phyloP scores from a whole-genome alignment of 2,329 filamentous ascomycete genomes.

The Fusarium floridanum region DNA sequence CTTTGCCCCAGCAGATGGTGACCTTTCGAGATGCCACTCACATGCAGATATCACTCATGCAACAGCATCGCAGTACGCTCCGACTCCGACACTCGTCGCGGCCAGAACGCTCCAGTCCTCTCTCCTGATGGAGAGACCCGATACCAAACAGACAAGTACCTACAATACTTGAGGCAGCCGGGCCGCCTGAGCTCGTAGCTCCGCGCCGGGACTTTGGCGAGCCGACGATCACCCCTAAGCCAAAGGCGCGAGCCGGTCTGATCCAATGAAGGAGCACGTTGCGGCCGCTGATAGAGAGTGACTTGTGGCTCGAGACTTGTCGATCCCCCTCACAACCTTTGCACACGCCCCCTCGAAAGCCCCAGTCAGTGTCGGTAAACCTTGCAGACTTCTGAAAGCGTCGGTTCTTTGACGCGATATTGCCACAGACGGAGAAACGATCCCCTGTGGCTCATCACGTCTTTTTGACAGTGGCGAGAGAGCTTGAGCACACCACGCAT shows the following conservation, averaged over 20 bases:
- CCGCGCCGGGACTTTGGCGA: constrained; percentile 20
- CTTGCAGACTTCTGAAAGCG: constrained; percentile 4
- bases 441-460: constrained; percentile 38
- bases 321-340: constrained; percentile 38
- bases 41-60: background rate
- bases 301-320: constrained; percentile 45
- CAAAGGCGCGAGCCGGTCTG: constrained; percentile 8
- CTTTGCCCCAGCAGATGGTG: background rate
- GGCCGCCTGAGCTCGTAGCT: constrained; percentile 24
- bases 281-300: constrained; percentile 35
- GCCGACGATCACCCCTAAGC: constrained; percentile 9
- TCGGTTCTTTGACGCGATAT: constrained; percentile 4
- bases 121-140: constrained; percentile 8
- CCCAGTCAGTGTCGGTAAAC: constrained; percentile 31
- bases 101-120: constrained; percentile 6
- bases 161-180: background rate
- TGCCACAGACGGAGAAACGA: constrained; percentile 24
- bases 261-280: constrained; percentile 28
- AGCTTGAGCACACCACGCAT: constrained; percentile 6
- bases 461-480: constrained; percentile 26
- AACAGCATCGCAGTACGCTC: background rate
- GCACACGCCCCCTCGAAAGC: constrained; percentile 36
- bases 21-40: background rate
- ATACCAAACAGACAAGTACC: constrained; percentile 15
- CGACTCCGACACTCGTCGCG: background rate